These are phyloP conservation scores for Arxiozyma slooffiae DNA, from an alignment of 1,139 yeast species.

Conservation along the genomic window DNA sequence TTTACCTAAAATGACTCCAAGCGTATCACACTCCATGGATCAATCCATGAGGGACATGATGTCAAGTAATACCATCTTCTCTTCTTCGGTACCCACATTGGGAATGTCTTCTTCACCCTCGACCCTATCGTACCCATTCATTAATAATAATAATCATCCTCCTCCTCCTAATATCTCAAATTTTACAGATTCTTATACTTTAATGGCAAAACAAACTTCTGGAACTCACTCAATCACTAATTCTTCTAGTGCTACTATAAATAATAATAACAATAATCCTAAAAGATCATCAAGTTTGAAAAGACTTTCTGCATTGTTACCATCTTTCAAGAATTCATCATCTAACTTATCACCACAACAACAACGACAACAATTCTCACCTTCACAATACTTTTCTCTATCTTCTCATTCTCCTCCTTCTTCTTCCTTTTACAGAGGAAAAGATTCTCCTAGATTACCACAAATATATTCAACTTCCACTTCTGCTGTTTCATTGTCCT, in stretches of 20 bases:
- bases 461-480: slow-evolving; percentile 5
- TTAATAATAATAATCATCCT: no score
- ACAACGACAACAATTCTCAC: neutral
- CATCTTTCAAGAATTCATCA: slow-evolving; percentile 1
- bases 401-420: no score
- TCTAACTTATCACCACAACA: neutral
- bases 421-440: neutral
- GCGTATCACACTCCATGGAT: slow-evolving; percentile 15
- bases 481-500: slow-evolving; percentile 7
- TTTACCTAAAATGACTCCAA: slow-evolving; percentile 18
- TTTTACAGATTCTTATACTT: slow-evolving; percentile 12
- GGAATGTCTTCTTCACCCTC: neutral
- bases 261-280: slow-evolving; percentile 1
- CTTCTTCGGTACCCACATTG: neutral
- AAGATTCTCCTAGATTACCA: slow-evolving; percentile 4
- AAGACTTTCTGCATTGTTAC: slow-evolving; percentile 6
- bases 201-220: slow-evolving; percentile 10
- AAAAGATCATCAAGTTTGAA: slow-evolving; percentile 19
- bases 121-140: neutral
- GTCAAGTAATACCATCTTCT: slow-evolving; percentile 9
- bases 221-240: neutral
- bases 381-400: no score
- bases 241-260: neutral
- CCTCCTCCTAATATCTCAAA: slow-evolving; percentile 3
- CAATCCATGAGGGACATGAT: slow-evolving; percentile 18